These are phyloP conservation scores for Conidiobolus incongruus DNA, from an alignment of 371 early-diverging fungal species.

Conservation along the genomic window DNA sequence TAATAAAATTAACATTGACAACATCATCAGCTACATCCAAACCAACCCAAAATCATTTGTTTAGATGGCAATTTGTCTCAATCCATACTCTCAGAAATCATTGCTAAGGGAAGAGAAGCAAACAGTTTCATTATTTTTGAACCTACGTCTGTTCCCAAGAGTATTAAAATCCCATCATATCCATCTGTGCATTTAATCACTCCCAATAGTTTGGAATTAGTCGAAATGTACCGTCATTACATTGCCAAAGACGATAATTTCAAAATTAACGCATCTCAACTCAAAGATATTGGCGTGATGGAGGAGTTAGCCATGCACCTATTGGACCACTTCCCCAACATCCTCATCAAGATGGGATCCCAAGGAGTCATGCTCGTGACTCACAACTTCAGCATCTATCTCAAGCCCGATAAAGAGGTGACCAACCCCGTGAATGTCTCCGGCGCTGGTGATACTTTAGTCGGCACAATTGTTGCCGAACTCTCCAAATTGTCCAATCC, in stretches of 20 bases:
- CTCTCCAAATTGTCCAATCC: too few relatives aligned
- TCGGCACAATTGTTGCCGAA: background rate
- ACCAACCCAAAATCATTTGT: background rate
- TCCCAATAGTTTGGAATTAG: background rate
- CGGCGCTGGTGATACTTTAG: background rate
- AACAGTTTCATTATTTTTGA: conserved; percentile 39
- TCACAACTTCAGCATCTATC: background rate
- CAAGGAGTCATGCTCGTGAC: background rate
- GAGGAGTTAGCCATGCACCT: background rate
- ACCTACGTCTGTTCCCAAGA: conserved; percentile 73
- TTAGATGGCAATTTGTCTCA: background rate
- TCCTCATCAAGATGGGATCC: background rate
- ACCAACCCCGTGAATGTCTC: background rate
- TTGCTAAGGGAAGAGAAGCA: background rate
- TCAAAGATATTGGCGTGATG: background rate
- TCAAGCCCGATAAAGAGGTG: background rate
- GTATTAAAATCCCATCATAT: background rate
- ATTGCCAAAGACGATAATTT: too few relatives aligned
- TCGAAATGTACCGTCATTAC: too few relatives aligned
- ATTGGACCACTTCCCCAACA: background rate
- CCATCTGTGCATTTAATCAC: background rate
- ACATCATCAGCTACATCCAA: too few relatives aligned
- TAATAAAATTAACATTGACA: too few relatives aligned
- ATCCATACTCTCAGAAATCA: background rate
- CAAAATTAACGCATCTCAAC: too few relatives aligned